These are phyloP conservation scores for Pseudogymnoascus sp. DNA, from an alignment of 2,329 filamentous ascomycete genomes.

Conservation along the genomic window DNA sequence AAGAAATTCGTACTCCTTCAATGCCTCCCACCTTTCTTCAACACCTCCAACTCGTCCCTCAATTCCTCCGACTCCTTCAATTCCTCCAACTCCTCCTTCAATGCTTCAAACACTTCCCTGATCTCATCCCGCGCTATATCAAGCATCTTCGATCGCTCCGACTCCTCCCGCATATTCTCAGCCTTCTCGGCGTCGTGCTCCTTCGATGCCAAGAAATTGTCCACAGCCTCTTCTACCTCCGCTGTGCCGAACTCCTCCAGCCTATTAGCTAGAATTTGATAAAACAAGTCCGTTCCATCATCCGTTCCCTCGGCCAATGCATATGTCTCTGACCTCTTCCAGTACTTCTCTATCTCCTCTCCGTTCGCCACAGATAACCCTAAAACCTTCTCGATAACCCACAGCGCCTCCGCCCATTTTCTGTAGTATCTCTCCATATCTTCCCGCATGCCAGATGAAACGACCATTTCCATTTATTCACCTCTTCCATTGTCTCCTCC, in stretches of 20 bases:
- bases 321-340: not conserved
- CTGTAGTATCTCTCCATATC: not conserved
- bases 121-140: not conserved
- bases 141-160: not conserved
- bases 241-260: not conserved
- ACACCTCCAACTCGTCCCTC: not conserved
- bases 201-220: not conserved
- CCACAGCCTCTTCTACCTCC: not conserved
- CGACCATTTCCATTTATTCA: not conserved
- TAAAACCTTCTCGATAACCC: not conserved
- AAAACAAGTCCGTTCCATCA: not conserved
- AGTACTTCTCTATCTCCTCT: not conserved
- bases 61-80: not conserved
- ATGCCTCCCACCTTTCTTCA: not conserved
- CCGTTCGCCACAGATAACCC: not conserved
- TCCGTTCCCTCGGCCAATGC: not conserved
- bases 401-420: not conserved
- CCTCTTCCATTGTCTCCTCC: not conserved
- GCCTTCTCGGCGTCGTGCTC: not conserved
- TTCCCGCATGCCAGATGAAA: not conserved
- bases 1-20: not conserved
- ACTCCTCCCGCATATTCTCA: not conserved
- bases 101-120: not conserved
- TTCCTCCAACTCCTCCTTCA: not conserved
- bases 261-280: not conserved